These are phyloP conservation scores for Mortierella sp. DNA, from an alignment of 371 early-diverging fungal species.

Conservation along the genomic window DNA sequence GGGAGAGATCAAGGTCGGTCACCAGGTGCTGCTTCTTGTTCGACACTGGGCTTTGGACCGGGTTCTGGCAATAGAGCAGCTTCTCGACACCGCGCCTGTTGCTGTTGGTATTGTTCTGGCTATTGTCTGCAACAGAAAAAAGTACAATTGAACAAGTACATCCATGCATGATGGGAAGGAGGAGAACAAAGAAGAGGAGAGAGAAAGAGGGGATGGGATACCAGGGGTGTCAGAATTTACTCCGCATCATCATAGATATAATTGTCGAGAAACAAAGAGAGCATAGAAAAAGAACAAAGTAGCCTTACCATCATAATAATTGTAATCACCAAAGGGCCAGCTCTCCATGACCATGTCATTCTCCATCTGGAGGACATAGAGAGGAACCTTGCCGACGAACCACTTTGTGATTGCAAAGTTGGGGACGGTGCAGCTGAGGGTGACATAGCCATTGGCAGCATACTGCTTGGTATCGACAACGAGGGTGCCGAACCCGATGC, in stretches of 20 bases:
- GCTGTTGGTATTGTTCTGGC: not conserved
- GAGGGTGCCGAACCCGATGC: slow-evolving; percentile 55
- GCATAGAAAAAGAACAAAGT: not conserved
- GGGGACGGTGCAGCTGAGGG: slow-evolving; percentile 54
- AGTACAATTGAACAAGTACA: slow-evolving; percentile 13
- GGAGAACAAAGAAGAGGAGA: not conserved
- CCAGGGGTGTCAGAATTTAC: not conserved
- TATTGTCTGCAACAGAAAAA: slow-evolving; percentile 21
- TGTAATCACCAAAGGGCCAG: slow-evolving; percentile 59
- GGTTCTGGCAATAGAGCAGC: slow-evolving; percentile 25
- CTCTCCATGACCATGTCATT: slow-evolving; percentile 57
- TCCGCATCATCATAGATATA: not conserved
- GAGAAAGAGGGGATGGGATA: not conserved
- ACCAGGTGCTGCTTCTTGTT: slow-evolving; percentile 41
- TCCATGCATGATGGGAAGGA: not conserved
- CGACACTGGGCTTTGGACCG: slow-evolving; percentile 12
- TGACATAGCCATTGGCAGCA: slow-evolving; percentile 52
- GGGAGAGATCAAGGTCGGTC: slow-evolving; percentile 29
- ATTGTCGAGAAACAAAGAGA: not conserved
- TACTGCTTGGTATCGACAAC: slow-evolving; percentile 56
- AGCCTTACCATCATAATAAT: not conserved
- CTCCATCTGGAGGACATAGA: slow-evolving; percentile 58
- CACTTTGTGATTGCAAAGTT: slow-evolving; percentile 57
- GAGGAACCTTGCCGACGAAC: slow-evolving; percentile 56
- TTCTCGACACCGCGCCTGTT: slow-evolving; percentile 29